Evolutionary conservation across 2,329 filamentous ascomycete species (phyloP), one percentile per base, ranked within the genome.

Genomic region (Fusarium phyllophilum): DNA sequence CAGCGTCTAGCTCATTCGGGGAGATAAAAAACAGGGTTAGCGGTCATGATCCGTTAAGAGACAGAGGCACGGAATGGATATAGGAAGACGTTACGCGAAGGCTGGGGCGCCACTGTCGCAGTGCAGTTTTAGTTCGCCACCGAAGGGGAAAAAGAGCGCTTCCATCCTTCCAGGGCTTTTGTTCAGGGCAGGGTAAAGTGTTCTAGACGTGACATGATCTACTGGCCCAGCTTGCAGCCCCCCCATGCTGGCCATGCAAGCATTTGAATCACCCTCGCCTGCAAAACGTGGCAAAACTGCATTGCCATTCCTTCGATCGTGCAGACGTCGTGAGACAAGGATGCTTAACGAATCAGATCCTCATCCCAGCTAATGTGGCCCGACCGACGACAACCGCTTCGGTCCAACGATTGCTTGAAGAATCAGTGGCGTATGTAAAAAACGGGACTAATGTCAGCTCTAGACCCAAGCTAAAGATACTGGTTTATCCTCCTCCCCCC

Each of bases 241-340:
- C 26, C 26, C 26, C 26, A 26, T 26, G 26, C 26, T 26, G n/a
- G n/a, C n/a, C 26, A 29, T 29, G 26, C 26, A 29, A 29, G 26
- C 26, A 29, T 29, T 29, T 29, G 26, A 29, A 29, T 29, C 26
- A 29, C 26, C 26, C 26, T 29, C 26, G 26, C 26, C 41, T 49
- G n/a, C 31, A 48, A 42, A 64, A 64, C 62, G 62, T 64, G 55
- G 62, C 45, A 26, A 36, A 14, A 33, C 45, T 49, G 38, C 45
- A 61, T 15, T 49, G 33, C 24, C 62, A 61, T 65, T 65, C 55
- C 56, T 65, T 38, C 38, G 55, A 65, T 65, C 62, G 62, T 49
- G 45, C 61, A 48, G 31, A 17, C 46, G 31, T 12, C 15, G 33
- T 34, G 29, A 38, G 26, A 26, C 51, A 36, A 24, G 59, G 49